phyloP scores from a whole-genome alignment of 345 rosid genomes.

The Brassica juncea region DNA sequence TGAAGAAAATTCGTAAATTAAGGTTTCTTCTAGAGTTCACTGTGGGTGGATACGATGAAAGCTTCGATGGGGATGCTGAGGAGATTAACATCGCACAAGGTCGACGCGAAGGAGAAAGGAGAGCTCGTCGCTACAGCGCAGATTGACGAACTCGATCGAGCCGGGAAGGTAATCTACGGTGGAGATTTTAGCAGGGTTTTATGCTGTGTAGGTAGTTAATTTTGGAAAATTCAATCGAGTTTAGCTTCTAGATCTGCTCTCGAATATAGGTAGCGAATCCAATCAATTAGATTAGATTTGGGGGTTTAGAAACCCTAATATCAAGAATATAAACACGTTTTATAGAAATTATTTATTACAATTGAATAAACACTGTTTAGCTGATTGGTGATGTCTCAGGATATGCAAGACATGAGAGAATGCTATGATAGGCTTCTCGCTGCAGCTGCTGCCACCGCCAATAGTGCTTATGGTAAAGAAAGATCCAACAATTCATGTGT shows the following conservation, averaged over 20 bases:
- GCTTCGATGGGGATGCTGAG: constrained; percentile 64
- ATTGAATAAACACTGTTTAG: not conserved
- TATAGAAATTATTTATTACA: not conserved
- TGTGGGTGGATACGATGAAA: constrained; percentile 65
- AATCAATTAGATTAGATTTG: not conserved
- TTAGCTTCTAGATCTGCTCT: constrained; percentile 4
- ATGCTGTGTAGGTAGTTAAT: constrained; percentile 1
- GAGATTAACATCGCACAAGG: constrained; percentile 69
- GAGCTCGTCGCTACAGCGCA: constrained; percentile 54
- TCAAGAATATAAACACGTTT: not conserved
- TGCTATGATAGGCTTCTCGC: constrained; percentile 93
- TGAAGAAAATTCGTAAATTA: constrained; percentile 20
- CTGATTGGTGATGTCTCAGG: constrained; percentile 46
- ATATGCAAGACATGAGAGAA: constrained; percentile 84
- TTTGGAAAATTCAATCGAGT: constrained; percentile 7
- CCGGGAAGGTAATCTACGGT: constrained; percentile 61
- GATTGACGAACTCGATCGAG: constrained; percentile 79
- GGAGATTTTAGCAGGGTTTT: constrained; percentile 38
- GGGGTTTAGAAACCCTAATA: not conserved
- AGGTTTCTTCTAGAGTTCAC: constrained; percentile 28
- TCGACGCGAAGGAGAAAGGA: constrained; percentile 66
- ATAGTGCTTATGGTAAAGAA: constrained; percentile 83
- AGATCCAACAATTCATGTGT: not conserved
- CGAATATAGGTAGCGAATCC: constrained; percentile 21
- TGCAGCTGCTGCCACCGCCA: constrained; percentile 92